These are phyloP conservation scores for Cicer yamashitae DNA, from an alignment of 306 rosid genomes.

Conservation along the genomic window DNA sequence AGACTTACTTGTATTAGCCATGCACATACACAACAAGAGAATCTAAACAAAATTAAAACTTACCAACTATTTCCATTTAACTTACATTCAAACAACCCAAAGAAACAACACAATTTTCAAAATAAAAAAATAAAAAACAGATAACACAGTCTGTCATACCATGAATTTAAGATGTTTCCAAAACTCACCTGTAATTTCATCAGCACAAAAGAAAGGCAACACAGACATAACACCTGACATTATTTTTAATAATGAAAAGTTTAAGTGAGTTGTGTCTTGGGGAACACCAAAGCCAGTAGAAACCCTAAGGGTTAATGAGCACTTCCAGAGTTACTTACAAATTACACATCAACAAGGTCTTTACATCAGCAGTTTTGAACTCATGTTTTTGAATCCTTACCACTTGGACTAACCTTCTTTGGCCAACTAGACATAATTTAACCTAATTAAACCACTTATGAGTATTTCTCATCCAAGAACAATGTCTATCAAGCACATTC, in stretches of 20 bases:
- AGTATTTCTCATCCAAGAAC: background rate
- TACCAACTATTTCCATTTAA: background rate
- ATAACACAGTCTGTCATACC: background rate
- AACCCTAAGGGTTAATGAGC: background rate
- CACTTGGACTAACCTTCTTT: background rate
- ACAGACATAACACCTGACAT: background rate
- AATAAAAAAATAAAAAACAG: background rate
- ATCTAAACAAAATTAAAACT: background rate
- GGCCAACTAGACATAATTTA: background rate
- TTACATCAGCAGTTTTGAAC: no score
- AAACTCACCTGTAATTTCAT: slow-evolving; percentile 1
- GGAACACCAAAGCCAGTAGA: background rate
- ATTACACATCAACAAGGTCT: background rate
- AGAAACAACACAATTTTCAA: background rate
- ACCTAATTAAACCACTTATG: background rate
- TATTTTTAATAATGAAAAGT: background rate
- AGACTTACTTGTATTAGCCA: slow-evolving; percentile 2
- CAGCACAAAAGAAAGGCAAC: background rate
- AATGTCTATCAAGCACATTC: background rate
- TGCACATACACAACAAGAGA: background rate
- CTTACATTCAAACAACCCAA: slow-evolving; percentile 12
- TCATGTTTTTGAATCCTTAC: background rate
- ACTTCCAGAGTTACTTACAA: background rate
- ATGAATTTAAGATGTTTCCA: slow-evolving; percentile 6
- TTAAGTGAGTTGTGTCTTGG: background rate